Percentiles rank a stretch among this genome's conserved stretches.
phyloP scores from a whole-genome alignment of 2,329 filamentous ascomycete species.

The Ophiostoma quercus region DNA sequence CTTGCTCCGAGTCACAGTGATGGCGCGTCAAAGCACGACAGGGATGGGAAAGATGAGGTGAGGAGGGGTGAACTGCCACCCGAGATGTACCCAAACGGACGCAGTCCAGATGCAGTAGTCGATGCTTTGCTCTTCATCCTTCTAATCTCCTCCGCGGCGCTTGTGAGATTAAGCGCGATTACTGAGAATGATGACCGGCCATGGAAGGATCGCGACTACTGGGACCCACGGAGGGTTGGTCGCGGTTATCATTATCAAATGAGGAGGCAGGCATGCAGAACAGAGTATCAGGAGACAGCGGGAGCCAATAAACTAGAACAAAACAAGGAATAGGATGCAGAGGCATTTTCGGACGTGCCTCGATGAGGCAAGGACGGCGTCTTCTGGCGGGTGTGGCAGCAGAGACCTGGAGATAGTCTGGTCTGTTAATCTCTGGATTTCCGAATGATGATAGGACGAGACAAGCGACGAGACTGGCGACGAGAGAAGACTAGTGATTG shows the following conservation, averaged over 20 bases:
- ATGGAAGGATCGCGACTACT: conserved; percentile 1
- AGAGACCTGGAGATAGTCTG: background rate
- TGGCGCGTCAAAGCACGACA: background rate
- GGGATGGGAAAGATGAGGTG: background rate
- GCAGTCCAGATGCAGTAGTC: background rate
- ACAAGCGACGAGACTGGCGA: background rate
- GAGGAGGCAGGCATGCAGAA: background rate
- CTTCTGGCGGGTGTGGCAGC: background rate
- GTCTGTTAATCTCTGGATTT: background rate
- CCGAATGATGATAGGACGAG: background rate
- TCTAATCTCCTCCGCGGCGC: background rate
- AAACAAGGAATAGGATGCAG: background rate
- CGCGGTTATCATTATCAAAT: background rate
- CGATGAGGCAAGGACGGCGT: background rate
- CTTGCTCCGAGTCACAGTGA: background rate
- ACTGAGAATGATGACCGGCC: background rate
- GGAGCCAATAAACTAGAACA: background rate
- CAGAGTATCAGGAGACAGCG: background rate
- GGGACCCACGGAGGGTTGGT: background rate
- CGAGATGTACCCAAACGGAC: background rate
- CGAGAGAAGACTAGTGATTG: background rate
- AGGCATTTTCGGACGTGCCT: background rate
- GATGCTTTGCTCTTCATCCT: background rate
- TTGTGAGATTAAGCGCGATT: conserved; percentile 12
- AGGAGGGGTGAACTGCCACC: background rate